phyloP scores from a whole-genome alignment of 75 land plant genomes.

The Cunninghamia lanceolata region DNA sequence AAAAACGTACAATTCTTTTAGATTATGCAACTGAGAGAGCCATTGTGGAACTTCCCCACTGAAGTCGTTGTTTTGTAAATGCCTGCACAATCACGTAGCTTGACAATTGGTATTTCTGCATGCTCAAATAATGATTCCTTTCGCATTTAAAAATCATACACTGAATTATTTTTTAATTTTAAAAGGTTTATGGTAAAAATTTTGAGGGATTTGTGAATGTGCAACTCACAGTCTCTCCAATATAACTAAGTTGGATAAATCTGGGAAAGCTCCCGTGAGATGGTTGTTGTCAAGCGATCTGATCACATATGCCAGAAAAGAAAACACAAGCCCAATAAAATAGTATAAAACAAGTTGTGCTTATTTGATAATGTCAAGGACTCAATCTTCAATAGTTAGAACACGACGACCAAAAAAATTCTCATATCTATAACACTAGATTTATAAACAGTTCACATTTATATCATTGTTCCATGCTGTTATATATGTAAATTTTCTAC shows the following conservation, averaged over 20 bases:
- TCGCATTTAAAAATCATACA: too few relatives aligned
- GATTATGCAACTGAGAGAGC: neutral
- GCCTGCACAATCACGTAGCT: neutral
- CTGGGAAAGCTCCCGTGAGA: neutral
- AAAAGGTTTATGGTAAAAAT: neutral
- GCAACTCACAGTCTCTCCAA: slow-evolving; percentile 1
- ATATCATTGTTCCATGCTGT: too few relatives aligned
- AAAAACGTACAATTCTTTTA: neutral
- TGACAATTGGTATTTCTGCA: too few relatives aligned
- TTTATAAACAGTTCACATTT: too few relatives aligned
- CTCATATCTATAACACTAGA: too few relatives aligned
- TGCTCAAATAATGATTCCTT: neutral
- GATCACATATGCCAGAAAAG: neutral
- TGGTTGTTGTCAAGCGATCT: neutral
- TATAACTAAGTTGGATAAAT: neutral
- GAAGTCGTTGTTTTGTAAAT: neutral
- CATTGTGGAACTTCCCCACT: neutral
- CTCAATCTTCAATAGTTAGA: too few relatives aligned
- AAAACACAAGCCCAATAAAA: neutral
- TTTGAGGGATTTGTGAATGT: neutral
- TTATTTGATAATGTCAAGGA: too few relatives aligned
- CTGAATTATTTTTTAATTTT: neutral
- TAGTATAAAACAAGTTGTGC: too few relatives aligned
- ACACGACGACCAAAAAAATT: too few relatives aligned
- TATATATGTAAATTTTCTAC: too few relatives aligned